Percentiles rank a stretch among this genome's conserved stretches.
phyloP scores from a whole-genome alignment of 208 protist genomes.

The Trypanosoma brucei region DNA sequence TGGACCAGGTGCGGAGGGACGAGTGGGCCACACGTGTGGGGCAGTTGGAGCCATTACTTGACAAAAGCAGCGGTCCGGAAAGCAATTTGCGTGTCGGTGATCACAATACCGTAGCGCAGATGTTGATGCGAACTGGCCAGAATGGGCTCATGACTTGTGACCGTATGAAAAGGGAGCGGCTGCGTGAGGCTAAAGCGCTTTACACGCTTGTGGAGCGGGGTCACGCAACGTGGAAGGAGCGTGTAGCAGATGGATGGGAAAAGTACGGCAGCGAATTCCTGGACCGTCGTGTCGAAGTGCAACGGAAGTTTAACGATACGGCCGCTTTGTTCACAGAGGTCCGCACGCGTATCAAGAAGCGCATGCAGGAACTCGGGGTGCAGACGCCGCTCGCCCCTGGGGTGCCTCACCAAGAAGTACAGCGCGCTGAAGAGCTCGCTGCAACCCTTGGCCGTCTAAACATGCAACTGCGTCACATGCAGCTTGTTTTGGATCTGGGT shows the following conservation, averaged over 20 bases:
- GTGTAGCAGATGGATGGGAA: conserved; percentile 52
- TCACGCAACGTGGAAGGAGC: conserved; percentile 28
- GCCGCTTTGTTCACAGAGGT: conserved; percentile 20
- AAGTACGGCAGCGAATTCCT: conserved; percentile 36
- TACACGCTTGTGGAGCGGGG: conserved; percentile 30
- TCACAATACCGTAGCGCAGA: conserved; percentile 29
- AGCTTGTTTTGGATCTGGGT: conserved; percentile 30
- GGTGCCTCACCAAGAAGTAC: conserved; percentile 35
- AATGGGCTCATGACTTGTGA: conserved; percentile 37
- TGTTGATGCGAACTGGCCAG: conserved; percentile 57
- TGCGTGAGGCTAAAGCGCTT: conserved; percentile 23
- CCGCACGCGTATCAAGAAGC: conserved; percentile 22
- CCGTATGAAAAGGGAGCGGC: conserved; percentile 30
- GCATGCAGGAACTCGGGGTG: conserved; percentile 24
- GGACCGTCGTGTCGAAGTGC: conserved; percentile 23
- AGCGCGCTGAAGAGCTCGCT: conserved; percentile 24
- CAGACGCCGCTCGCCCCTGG: conserved; percentile 37
- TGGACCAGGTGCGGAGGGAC: background rate
- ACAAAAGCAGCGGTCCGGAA: background rate
- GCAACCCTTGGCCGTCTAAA: conserved; percentile 6
- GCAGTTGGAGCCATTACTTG: conserved; percentile 7
- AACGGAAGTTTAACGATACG: conserved; percentile 23
- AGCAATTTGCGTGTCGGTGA: background rate
- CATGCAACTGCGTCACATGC: conserved; percentile 29
- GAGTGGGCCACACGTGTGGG: conserved; percentile 4